Evolutionary conservation across 1,284 basidiomycete species (phyloP), one percentile per base, ranked within the genome.

Genomic region (Singerocomus inundabilis): DNA sequence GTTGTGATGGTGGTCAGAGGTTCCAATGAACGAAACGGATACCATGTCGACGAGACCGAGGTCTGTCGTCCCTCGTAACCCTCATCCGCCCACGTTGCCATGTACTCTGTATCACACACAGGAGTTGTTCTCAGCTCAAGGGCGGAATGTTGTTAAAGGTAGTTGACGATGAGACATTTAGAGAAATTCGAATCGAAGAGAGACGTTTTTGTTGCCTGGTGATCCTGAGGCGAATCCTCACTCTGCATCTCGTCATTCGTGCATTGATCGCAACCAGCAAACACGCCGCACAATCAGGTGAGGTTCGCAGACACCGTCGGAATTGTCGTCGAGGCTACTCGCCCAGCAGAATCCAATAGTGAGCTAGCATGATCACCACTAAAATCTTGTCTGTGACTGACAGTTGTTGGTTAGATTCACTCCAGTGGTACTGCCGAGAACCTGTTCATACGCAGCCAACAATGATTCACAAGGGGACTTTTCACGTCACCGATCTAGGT

Each of bases 41-140:
- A 92, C 64, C 93, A 97, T 69, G 73, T 96, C 43, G 97, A 97
- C 67, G 85, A 94, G 70, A 96, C 93, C 3, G 93, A 97, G 77
- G 88, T 80, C 29, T 38, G 67, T 56, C n/a, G 21, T 21, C 13
- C 2, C 35, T 34, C 9, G 13, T 18, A 36, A 15, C 12, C 3
- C 3, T 15, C 33, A 10, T 18, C 34, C 13, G 6, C 16, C 8
- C 12, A 39, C 3, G 13, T 29, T 5, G 6, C 16, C 35, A 52
- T 4, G 4, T 6, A 21, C 18, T 6, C 26, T 42, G 3, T 13
- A 12, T 16, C n/a, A 32, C 29, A 13, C 32, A 29, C 38, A 91
- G 85, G 94, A 97, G 72, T 97, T 93, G 93, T 97, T 97, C 68
- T 96, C 94, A 98, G 68, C 80, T 94, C 74, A 91, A 93, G 68